Evolutionary conservation across 345 rosid species (phyloP), one percentile per base, ranked within the genome.

Genomic region (Murraya koenigii): DNA sequence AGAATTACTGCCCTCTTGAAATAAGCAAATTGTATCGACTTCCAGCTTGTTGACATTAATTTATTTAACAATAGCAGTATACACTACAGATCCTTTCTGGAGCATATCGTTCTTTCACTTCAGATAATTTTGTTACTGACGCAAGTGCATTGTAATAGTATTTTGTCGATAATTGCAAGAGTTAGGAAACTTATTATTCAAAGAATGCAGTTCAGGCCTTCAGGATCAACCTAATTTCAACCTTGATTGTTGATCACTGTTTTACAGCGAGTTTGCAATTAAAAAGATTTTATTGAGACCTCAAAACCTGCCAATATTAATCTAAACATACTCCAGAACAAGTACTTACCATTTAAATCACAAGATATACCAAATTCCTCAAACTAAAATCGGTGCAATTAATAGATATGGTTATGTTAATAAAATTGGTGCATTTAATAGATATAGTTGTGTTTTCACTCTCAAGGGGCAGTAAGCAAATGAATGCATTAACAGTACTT

Each of bases 11-110:
- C 47, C 70, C 61, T 44, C 28, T 25, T 17, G 33, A 38, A 75
- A 62, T 75, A 75, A 75, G 62, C 41, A 33, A n/a, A 7, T 74
- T 74, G 77, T 44, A 30, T 41, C 56, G 5, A 8, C 22, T 23
- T 28, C 39, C 20, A 33, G 5, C 32, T 7, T 2, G 33, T n/a
- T 23, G 38, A 33, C 35, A 7, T 54, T 23, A 41, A 65, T 65
- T 65, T 72, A 65, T 65, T 65, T 72, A 35, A 30, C 33, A 6
- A 55, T 47, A 47, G 41, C 17, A 15, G 47, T 64, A 17, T 47
- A 63, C 25, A 30, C 20, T 47, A 63, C 17, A 30, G 59, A 47
- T 62, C 17, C 23, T 62, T 41, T 17, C 44, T 49, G 22, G 55
- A 49, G 15, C 55, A 49, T 5, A 17, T 1, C 55, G 20, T 49